These are phyloP conservation scores for Acanthamoeba castellanii DNA, from an alignment of 208 protist species.

Conservation along the genomic window DNA sequence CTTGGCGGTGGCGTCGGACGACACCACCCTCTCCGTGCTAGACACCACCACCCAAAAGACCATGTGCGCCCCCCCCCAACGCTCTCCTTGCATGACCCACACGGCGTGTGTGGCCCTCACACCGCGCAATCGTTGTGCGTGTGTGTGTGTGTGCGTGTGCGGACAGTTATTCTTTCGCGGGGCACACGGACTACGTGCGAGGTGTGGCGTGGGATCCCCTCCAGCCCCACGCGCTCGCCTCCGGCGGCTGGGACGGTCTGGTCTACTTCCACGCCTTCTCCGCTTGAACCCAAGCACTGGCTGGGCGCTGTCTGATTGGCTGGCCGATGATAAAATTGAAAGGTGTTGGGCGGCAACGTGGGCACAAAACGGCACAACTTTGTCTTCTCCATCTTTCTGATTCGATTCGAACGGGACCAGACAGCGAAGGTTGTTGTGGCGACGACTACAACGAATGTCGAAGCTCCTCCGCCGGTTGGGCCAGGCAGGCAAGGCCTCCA, in stretches of 20 bases:
- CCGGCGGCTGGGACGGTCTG: background rate
- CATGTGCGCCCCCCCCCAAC: background rate
- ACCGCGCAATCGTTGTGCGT: too few relatives aligned
- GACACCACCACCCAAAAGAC: background rate
- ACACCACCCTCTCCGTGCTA: background rate
- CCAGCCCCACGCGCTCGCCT: background rate
- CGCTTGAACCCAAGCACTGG: background rate
- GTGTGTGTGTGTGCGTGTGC: too few relatives aligned
- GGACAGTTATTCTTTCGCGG: background rate
- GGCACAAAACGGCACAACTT: too few relatives aligned
- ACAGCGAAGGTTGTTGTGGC: background rate
- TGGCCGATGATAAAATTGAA: too few relatives aligned
- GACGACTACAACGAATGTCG: background rate
- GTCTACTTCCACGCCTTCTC: background rate
- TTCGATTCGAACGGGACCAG: too few relatives aligned
- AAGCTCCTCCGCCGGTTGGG: background rate
- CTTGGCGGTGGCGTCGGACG: background rate
- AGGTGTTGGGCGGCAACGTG: too few relatives aligned
- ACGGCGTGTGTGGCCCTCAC: too few relatives aligned
- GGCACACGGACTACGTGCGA: background rate
- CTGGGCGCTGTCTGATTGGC: too few relatives aligned
- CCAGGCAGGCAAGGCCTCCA: background rate
- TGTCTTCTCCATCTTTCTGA: too few relatives aligned
- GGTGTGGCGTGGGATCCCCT: background rate
- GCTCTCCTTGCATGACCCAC: too few relatives aligned